Percentiles rank a stretch among this genome's conserved stretches.
Evolutionary conservation across 768 basidiomycete species (phyloP).

Genomic region (Lactifluus hygrophoroides): DNA sequence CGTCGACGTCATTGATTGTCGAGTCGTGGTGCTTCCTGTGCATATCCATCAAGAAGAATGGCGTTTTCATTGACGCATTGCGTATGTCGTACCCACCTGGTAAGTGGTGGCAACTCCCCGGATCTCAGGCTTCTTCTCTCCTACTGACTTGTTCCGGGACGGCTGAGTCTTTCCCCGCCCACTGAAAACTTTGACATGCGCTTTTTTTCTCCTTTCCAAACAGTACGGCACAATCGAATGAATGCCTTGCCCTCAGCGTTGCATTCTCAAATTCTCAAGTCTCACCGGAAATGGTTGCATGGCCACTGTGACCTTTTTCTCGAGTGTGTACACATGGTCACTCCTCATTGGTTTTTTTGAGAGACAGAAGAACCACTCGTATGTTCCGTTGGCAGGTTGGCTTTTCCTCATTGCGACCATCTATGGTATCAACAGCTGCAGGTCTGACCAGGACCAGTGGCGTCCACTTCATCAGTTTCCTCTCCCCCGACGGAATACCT

Average conservation of each 20-base stretch:
- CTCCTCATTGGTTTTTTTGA: background rate
- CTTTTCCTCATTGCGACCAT: background rate
- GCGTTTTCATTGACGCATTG: background rate
- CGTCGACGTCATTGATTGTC: slow-evolving; percentile 43
- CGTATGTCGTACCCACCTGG: background rate
- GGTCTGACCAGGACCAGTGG: background rate
- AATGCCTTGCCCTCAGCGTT: background rate
- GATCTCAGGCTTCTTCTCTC: background rate
- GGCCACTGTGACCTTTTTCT: too few species aligned
- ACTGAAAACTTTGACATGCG: background rate
- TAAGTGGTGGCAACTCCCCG: background rate
- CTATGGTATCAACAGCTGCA: background rate
- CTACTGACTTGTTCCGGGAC: background rate
- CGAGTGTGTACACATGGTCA: background rate
- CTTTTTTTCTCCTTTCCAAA: background rate
- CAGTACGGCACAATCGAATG: background rate
- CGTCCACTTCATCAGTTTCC: background rate
- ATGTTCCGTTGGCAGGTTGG: background rate
- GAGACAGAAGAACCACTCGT: background rate
- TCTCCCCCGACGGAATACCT: background rate
- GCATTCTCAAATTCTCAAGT: too few species aligned
- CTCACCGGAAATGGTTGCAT: too few species aligned
- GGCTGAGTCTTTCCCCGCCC: background rate
- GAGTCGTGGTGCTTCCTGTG: slow-evolving; percentile 14
- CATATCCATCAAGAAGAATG: slow-evolving; percentile 26